These are phyloP conservation scores for Epithemia pelagica DNA, from an alignment of 108 stramenopile species.

Conservation along the genomic window DNA sequence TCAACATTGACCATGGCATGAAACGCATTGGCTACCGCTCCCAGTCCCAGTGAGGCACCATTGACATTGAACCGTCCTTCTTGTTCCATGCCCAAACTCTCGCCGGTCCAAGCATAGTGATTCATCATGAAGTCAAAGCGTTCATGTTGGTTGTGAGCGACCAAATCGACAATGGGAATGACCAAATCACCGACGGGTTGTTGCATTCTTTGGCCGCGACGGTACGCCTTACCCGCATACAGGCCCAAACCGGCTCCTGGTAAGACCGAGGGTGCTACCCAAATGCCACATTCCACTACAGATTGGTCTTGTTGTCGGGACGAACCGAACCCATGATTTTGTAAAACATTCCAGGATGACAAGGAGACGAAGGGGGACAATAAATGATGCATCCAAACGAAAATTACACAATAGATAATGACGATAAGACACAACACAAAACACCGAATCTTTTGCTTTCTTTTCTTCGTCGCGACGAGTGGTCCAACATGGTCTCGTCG, in stretches of 20 bases:
- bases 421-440: too few species aligned
- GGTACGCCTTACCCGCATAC: slow-evolving; percentile 34
- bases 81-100: slow-evolving; percentile 14
- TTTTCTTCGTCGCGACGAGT: too few species aligned
- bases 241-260: slow-evolving; percentile 58
- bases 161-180: slow-evolving; percentile 5
- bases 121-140: too few species aligned
- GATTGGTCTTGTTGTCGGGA: too few species aligned
- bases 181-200: slow-evolving; percentile 1
- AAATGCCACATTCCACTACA: slow-evolving; percentile 46
- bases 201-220: neutral
- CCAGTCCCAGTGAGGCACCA: slow-evolving; percentile 36
- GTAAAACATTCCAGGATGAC: too few species aligned
- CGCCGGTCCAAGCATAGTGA: slow-evolving; percentile 2
- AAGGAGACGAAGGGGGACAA: too few species aligned
- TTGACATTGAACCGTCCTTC: slow-evolving; percentile 1
- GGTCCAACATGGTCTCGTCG: too few species aligned
- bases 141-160: too few species aligned
- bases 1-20: slow-evolving; percentile 28
- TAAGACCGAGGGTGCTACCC: slow-evolving; percentile 52
- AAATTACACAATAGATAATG: too few species aligned
- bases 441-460: too few species aligned
- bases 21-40: slow-evolving; percentile 36
- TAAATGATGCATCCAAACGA: too few species aligned
- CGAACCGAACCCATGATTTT: too few species aligned